Conservation (phyloP, 805 yeast species). For the Wickerhamomyces silvicola region DNA sequence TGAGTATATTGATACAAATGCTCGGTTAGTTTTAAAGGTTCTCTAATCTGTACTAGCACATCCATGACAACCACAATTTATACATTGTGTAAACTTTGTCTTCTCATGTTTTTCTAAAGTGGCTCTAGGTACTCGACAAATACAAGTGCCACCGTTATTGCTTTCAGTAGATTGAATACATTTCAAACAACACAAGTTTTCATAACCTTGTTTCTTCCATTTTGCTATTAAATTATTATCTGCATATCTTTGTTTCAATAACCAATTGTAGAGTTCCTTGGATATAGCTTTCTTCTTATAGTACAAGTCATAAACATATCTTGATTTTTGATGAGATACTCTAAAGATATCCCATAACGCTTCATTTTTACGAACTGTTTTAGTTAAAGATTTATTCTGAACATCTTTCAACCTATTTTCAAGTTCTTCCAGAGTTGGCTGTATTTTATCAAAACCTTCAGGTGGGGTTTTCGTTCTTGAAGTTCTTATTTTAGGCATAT, state of each 20-base stretch:
- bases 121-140: slow-evolving; percentile 77
- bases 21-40: no score
- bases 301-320: slow-evolving; percentile 69
- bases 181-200: slow-evolving; percentile 72
- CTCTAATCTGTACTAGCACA: slow-evolving; percentile 78
- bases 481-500: slow-evolving; percentile 41
- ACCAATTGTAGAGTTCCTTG: slow-evolving; percentile 64
- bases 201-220: slow-evolving; percentile 84
- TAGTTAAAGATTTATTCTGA: slow-evolving; percentile 32
- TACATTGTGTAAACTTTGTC: slow-evolving; percentile 45
- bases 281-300: slow-evolving; percentile 66
- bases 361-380: slow-evolving; percentile 43
- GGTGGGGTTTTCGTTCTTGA: slow-evolving; percentile 53
- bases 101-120: slow-evolving; percentile 33
- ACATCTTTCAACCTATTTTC: slow-evolving; percentile 50
- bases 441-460: slow-evolving; percentile 62
- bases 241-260: slow-evolving; percentile 57
- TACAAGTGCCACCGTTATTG: slow-evolving; percentile 64
- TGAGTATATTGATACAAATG: no score
- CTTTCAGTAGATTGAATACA: slow-evolving; percentile 65
- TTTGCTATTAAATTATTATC: slow-evolving; percentile 73
- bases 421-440: slow-evolving; percentile 58
- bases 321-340: slow-evolving; percentile 66
- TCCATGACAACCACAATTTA: slow-evolving; percentile 82
- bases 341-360: slow-evolving; percentile 64